Conservation (phyloP, 2,329 filamentous ascomycete genomes). For the Aspergillus sp. region DNA sequence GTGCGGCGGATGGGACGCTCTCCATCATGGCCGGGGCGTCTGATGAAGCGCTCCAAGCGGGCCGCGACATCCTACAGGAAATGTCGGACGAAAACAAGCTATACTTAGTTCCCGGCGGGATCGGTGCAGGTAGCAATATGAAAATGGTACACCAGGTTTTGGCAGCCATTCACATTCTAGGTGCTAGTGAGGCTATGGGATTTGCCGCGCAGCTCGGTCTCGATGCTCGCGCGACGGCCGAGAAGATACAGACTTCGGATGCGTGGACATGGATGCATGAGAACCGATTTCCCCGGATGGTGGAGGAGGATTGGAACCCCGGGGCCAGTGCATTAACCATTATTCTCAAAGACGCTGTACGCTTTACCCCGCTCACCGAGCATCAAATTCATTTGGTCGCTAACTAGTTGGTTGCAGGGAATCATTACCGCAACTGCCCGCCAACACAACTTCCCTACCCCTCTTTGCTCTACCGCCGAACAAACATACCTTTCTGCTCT, state of each 20-base stretch:
- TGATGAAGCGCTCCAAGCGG: conserved; percentile 57
- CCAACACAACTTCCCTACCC: conserved; percentile 57
- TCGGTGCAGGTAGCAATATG: conserved; percentile 62
- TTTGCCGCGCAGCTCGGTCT: conserved; percentile 59
- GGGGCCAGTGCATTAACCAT: conserved; percentile 61
- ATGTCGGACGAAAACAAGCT: conserved; percentile 62
- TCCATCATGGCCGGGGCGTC: conserved; percentile 72
- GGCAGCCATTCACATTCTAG: conserved; percentile 63
- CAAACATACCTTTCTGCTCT: conserved; percentile 64
- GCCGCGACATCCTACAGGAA: conserved; percentile 59
- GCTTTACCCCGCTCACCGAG: conserved; percentile 7
- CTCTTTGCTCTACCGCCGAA: conserved; percentile 63
- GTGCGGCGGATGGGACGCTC: conserved; percentile 69
- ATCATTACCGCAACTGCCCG: conserved; percentile 69
- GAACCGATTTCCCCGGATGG: conserved; percentile 57
- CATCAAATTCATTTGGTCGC: not conserved
- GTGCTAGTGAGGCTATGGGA: conserved; percentile 60
- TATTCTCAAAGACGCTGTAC: conserved; percentile 58
- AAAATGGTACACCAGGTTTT: conserved; percentile 66
- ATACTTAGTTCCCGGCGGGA: conserved; percentile 60
- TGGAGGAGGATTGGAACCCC: conserved; percentile 54
- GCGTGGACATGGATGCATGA: conserved; percentile 64
- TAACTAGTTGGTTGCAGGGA: conserved; percentile 34
- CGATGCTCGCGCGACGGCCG: conserved; percentile 45
- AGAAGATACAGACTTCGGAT: conserved; percentile 48